Evolutionary conservation across 176 grass and related monocot species (phyloP), one percentile per base, ranked within the genome.

Genomic region (Aegilops sharonensis): DNA sequence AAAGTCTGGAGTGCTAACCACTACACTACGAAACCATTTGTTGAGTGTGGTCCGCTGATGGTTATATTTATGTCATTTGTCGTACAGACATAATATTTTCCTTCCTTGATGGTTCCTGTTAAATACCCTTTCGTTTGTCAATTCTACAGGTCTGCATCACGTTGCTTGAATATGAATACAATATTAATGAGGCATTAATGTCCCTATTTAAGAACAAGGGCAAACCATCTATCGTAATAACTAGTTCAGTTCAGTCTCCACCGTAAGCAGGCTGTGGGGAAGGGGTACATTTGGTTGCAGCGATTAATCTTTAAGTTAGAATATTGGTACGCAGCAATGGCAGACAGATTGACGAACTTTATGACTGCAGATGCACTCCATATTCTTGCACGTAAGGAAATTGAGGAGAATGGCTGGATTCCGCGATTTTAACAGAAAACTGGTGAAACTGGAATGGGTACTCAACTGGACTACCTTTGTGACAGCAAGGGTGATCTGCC

Each of bases 1-100:
- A 94, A 93, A 98, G 89, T 98, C 93, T 93, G 91, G 95, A 98
- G 95, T 95, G 95, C 91, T 98, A 98, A 98, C 95, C 89, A 98
- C 95, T 93, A 98, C 95, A 98, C 95, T 76, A 76, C 45, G 45
- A 54, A 54, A 52, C 43, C 43, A 20, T 75, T 74, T 47, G 72
- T 9, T 75, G 23, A 27, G 6, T 48, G 11, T 75, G 5, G 3
- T 47, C 40, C 23, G 1, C 8, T 18, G 6, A 29, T 75, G 12
- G 42, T n/a, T 14, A 29, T 9, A 48, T 75, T 75, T 75, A 40
- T 48, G 13, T 43, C 70, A 7, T 43, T 4, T 14, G 11, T 4
- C 69, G 0, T 40, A 42, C 13, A 64, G 35, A 43, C 36, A 42
- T 2, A 72, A 56, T 9, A 21, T 59, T 56, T 54, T 17, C 50